Evolutionary conservation across 1,284 basidiomycete genomes (phyloP), one percentile per base, ranked within the genome.

Genomic region (Cryptococcus sp.): DNA sequence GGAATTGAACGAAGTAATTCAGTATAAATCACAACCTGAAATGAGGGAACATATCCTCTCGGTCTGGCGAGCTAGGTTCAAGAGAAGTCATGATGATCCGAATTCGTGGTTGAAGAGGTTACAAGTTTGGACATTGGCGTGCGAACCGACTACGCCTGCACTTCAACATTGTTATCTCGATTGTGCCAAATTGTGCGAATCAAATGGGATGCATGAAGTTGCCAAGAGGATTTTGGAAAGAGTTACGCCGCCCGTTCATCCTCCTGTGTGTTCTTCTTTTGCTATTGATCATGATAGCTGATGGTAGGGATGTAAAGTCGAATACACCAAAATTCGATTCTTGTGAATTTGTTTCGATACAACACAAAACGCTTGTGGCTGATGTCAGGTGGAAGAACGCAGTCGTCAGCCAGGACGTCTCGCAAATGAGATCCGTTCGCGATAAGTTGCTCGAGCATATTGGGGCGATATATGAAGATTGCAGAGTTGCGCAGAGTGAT

Each of bases 1-100:
- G 10, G 71, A 73, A 45, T 48, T 73, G 16, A 60, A 69, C 40
- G 71, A 73, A 53, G 71, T 66, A 19, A 72, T 73, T 16, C 59
- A 59, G 24, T 70, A 64, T 54, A 62, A 65, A 42, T 63, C 58
- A 21, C 62, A 67, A 53, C 70, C 67, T n/a, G 69, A 63, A 37
- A 46, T 54, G n/a, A 49, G 58, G 18, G 48, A 57, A 4, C 54
- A 53, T 23, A 64, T 69, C 16, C 54, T 63, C n/a, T 45, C 44
- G 2, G 52, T 57, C 7, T 67, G 64, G 65, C 46, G 56, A 28
- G 48, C 49, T 14, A 59, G 71, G 34, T 65, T 72, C 52, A 67
- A 66, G 48, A 52, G 59, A 13, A 63, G 64, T 45, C 67, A 70
- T 50, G 61, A 61, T 4, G 66, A 72, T 56, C 59, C 67, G 28